These are phyloP conservation scores for Fusarium devonianum DNA, from an alignment of 2,329 filamentous ascomycete species.

Conservation along the genomic window DNA sequence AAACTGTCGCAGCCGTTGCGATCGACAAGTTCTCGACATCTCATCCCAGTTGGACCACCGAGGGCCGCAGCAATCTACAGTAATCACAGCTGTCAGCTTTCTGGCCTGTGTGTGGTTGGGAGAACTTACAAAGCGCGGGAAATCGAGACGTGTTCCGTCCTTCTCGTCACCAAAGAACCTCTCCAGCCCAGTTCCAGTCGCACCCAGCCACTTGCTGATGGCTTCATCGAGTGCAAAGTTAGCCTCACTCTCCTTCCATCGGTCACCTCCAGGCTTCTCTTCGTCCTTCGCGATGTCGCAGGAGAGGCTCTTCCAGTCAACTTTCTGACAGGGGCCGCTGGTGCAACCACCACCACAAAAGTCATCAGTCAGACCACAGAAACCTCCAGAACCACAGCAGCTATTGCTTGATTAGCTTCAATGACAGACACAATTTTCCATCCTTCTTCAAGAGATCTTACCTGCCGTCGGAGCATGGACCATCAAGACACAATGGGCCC, in stretches of 20 bases:
- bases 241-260: neutral
- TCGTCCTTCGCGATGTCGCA: slow-evolving; percentile 1
- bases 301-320: neutral
- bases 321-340: slow-evolving; percentile 1
- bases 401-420: neutral
- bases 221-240: slow-evolving; percentile 3
- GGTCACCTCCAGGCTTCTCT: neutral
- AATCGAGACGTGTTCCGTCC: neutral
- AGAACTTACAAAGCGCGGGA: neutral
- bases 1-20: slow-evolving; percentile 6
- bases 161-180: neutral
- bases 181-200: neutral
- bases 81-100: neutral
- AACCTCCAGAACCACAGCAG: neutral
- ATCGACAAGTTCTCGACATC: neutral
- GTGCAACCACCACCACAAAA: slow-evolving; percentile 6
- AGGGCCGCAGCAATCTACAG: neutral
- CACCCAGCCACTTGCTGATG: neutral
- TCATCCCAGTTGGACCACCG: neutral
- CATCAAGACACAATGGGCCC: neutral
- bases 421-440: no score
- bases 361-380: neutral
- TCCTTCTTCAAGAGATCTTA: neutral
- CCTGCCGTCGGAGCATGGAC: slow-evolving; percentile 1
- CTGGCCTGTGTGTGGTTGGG: neutral